Evolutionary conservation across 306 rosid species (phyloP), one percentile per base, ranked within the genome.

Genomic region (Quercus robur): DNA sequence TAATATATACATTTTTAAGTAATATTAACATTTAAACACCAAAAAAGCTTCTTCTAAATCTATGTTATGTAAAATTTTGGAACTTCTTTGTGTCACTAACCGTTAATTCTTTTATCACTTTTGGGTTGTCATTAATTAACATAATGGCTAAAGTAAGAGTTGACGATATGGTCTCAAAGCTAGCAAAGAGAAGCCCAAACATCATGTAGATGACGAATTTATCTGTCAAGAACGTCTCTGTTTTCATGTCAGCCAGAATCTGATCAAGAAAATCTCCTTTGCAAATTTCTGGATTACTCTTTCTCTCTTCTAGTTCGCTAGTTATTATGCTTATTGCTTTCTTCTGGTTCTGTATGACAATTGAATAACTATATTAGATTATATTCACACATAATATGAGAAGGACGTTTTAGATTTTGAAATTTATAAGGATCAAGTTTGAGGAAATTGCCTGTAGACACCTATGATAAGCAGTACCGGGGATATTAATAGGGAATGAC

Each of bases 401-500:
- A 20, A 28, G 23, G 13, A 41, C 1, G 10, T 41, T 41, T 41
- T 41, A 41, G 49, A 41, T 41, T 41, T 41, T 6, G 49, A 41
- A 41, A 41, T 41, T 17, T 9, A 13, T 35, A n/a, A 13, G 18
- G 49, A 17, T 66, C 1, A 14, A 63, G 6, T 49, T 1, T 3
- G 25, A 23, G 41, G n/a, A 23, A 71, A 6, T 4, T 74, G 77
- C 88, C 85, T 86, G 79, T 17, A 76, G 4, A 33, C 85, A 81
- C 20, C 31, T 84, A 58, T 81, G 18, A 75, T 86, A 70, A 61
- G 84, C 76, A 3, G 87, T 86, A 4, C 87, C 85, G 0, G 90
- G 90, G 54, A 86, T 41, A 51, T 86, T 81, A 80, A 87, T 59
- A 30, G 90, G 90, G 33, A 87, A 73, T 19, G 88, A 49, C 86